phyloP scores from a whole-genome alignment of 805 yeast genomes.

The Schizosaccharomyces octosporus region DNA sequence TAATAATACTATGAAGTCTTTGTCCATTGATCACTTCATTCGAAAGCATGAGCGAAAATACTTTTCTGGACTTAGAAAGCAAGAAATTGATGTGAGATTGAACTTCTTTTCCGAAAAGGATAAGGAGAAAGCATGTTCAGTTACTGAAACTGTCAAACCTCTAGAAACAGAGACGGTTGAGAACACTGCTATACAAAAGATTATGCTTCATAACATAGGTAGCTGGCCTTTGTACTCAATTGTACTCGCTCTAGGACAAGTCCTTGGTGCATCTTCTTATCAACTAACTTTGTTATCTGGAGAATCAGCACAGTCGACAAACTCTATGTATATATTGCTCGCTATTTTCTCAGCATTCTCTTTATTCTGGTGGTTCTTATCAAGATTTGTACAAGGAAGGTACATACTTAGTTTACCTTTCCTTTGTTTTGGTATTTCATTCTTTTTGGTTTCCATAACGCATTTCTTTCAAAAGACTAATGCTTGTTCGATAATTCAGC shows the following conservation, averaged over 20 bases:
- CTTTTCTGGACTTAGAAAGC: not conserved
- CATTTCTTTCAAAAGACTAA: not conserved
- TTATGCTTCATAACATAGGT: not conserved
- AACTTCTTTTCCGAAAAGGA: not conserved
- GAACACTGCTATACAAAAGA: not conserved
- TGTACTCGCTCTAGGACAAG: not conserved
- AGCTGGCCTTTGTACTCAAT: not conserved
- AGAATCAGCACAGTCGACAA: not conserved
- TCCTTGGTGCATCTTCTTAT: slow-evolving; percentile 1
- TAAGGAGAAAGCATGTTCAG: not conserved
- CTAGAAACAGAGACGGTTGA: not conserved
- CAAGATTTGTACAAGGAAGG: not conserved
- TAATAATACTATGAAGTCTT: not conserved
- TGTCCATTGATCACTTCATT: not conserved
- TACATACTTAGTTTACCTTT: not conserved
- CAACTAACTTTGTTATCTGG: slow-evolving; percentile 1
- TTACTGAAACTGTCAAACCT: not conserved
- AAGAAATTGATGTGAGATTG: not conserved
- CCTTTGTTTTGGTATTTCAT: not conserved
- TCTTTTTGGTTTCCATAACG: not conserved
- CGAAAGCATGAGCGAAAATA: not conserved
- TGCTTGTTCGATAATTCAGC: not conserved
- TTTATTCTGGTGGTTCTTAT: slow-evolving; percentile 1
- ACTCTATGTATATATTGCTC: not conserved
- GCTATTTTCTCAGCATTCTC: not conserved